Conservation (phyloP, 2,329 filamentous ascomycete genomes). For the Thielaviopsis ethacetica region DNA sequence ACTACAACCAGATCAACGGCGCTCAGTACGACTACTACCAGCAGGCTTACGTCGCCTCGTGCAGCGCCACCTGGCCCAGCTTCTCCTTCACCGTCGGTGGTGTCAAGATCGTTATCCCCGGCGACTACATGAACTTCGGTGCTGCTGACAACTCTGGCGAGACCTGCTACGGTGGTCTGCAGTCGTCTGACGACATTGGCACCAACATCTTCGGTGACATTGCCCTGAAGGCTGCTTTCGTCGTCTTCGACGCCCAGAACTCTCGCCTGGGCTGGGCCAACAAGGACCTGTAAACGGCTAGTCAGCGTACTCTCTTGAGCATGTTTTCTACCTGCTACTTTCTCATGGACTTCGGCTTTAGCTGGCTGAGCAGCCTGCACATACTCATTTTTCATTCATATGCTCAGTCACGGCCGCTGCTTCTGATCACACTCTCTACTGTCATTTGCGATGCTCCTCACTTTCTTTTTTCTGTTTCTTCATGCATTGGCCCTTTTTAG, state of each 20-base stretch:
- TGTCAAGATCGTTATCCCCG: slow-evolving; percentile 40
- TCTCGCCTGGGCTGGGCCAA: slow-evolving; percentile 20
- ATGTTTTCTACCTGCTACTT: no score
- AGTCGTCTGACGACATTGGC: slow-evolving; percentile 28
- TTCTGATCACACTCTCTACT: no score
- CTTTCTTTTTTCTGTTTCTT: no score
- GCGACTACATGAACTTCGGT: slow-evolving; percentile 36
- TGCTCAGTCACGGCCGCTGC: no score
- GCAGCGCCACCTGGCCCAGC: slow-evolving; percentile 28
- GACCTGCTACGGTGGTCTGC: slow-evolving; percentile 52
- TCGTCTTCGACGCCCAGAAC: slow-evolving; percentile 38
- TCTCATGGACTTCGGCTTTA: no score
- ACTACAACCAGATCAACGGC: slow-evolving; percentile 30
- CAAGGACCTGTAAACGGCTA: no score
- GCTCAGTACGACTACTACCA: slow-evolving; percentile 23
- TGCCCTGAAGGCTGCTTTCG: slow-evolving; percentile 45
- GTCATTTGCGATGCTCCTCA: no score
- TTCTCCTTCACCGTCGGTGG: slow-evolving; percentile 39
- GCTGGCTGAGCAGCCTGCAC: no score
- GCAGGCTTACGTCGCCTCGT: slow-evolving; percentile 32
- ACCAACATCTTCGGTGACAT: slow-evolving; percentile 47
- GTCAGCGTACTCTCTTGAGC: no score
- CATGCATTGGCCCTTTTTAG: no score
- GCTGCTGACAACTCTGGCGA: slow-evolving; percentile 25
- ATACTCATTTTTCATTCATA: no score